A percentile compares a stretch with the other conserved stretches of the same genome.
Evolutionary conservation across 495 filamentous ascomycete species (phyloP).

Genomic region (Darksidea phi): DNA sequence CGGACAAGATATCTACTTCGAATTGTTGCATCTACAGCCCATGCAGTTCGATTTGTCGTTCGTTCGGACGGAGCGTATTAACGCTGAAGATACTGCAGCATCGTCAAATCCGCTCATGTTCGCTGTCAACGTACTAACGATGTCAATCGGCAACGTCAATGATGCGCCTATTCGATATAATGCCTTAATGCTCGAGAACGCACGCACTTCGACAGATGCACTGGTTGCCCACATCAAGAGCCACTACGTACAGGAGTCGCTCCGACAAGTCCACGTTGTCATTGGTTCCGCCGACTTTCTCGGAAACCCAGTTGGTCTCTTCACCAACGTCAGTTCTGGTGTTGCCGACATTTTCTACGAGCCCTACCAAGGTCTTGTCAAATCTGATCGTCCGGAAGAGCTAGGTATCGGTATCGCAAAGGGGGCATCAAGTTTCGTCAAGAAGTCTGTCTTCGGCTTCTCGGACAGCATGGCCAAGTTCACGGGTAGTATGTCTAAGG

Average conservation of each 20-base stretch:
- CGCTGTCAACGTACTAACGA: conserved; percentile 95
- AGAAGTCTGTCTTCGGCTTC: conserved; percentile 96
- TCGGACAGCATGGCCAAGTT: conserved; percentile 95
- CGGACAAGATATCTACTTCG: conserved; percentile 94
- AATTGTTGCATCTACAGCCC: conserved; percentile 91
- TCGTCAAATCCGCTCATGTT: conserved; percentile 95
- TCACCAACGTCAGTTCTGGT: conserved; percentile 97
- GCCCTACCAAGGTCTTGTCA: conserved; percentile 94
- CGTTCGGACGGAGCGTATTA: conserved; percentile 93
- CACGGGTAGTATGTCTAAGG: conserved; percentile 95
- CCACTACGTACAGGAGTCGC: conserved; percentile 92
- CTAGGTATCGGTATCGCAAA: conserved; percentile 93
- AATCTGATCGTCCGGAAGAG: conserved; percentile 92
- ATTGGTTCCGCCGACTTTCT: conserved; percentile 96
- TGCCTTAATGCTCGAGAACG: conserved; percentile 91
- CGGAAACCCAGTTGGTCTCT: conserved; percentile 95
- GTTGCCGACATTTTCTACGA: conserved; percentile 98
- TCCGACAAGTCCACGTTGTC: conserved; percentile 96
- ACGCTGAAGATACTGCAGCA: conserved; percentile 86
- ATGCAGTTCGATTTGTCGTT: conserved; percentile 98
- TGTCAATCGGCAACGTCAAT: conserved; percentile 98
- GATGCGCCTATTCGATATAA: conserved; percentile 93
- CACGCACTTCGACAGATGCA: conserved; percentile 80
- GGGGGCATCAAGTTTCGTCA: conserved; percentile 93
- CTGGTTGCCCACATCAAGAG: conserved; percentile 80